Evolutionary conservation across 306 rosid genomes (phyloP), one percentile per base, ranked within the genome.

Genomic region (Neltuma alba): DNA sequence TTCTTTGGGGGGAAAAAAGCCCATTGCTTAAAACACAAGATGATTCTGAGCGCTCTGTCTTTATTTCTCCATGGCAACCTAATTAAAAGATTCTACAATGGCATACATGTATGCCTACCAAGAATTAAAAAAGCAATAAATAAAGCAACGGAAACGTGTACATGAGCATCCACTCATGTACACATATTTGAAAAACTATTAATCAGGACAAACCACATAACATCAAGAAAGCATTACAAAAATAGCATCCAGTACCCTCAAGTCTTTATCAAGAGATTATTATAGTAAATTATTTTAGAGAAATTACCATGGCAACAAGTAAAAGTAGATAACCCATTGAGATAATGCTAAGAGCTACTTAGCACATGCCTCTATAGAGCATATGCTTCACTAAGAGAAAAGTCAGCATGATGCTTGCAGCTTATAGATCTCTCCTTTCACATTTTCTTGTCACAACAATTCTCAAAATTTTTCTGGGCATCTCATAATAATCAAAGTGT

Each of bases 21-120:
- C 72, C 71, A 78, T 18, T 30, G 75, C 54, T 60, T 40, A 78
- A 80, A 50, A 74, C 42, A 74, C 40, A 52, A n/a, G 73, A 78
- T 38, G 54, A 23, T 23, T 28, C 73, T 9, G 27, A 38, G 73
- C 12, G 5, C 34, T 54, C 38, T 20, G 63, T 75, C 42, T 55
- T 27, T 47, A 23, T 50, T 47, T 70, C 41, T 70, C 75, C 61
- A 45, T 47, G 42, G 60, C 20, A 70, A 70, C 28, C 48, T 31
- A 3, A 67, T 30, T 50, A 25, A 72, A 42, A 64, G 74, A 54
- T 73, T 72, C 30, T 40, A 57, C 4, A 72, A 36, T 16, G 66
- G 58, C 34, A 23, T 21, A 45, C 11, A 60, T 40, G 55, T 38
- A 50, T 48, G 45, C 48, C 66, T 5, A 23, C 44, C 54, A 40